These are phyloP conservation scores for Cyberlindnera saturnus DNA, from an alignment of 805 yeast species.

Conservation along the genomic window DNA sequence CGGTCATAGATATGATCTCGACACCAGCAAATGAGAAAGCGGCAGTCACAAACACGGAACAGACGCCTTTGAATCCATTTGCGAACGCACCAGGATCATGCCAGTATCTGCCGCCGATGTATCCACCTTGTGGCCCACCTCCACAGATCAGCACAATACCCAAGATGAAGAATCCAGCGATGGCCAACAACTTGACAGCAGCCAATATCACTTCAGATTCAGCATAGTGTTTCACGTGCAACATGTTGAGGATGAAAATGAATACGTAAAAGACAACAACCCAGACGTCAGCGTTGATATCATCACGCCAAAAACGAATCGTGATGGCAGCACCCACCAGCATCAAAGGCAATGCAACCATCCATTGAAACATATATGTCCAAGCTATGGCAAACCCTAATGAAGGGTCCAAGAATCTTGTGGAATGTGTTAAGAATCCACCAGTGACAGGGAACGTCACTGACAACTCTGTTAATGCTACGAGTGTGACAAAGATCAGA, in stretches of 20 bases:
- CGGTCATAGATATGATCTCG: constrained; percentile 67
- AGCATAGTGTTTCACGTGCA: constrained; percentile 49
- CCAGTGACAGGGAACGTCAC: constrained; percentile 50
- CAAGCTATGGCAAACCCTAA: constrained; percentile 48
- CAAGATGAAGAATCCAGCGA: constrained; percentile 42
- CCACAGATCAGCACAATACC: constrained; percentile 47
- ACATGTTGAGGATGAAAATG: constrained; percentile 41
- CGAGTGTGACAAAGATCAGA: constrained; percentile 53
- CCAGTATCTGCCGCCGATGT: constrained; percentile 47
- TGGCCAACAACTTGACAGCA: constrained; percentile 40
- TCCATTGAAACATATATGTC: constrained; percentile 49
- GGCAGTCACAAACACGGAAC: constrained; percentile 65
- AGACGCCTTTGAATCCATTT: constrained; percentile 57
- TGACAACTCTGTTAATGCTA: constrained; percentile 47
- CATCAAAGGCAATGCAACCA: constrained; percentile 49
- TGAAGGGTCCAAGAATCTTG: constrained; percentile 50
- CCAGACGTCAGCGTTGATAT: constrained; percentile 48
- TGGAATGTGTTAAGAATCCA: constrained; percentile 42
- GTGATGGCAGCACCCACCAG: constrained; percentile 56
- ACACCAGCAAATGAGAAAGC: constrained; percentile 72
- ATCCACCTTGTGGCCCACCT: constrained; percentile 45
- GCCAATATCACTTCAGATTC: constrained; percentile 48
- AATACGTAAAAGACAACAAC: constrained; percentile 47
- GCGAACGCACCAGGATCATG: constrained; percentile 48
- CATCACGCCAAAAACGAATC: constrained; percentile 45